Percentiles rank a stretch among this genome's conserved stretches.
Conservation (phyloP, 805 yeast species). For the Lipomyces sp. region DNA sequence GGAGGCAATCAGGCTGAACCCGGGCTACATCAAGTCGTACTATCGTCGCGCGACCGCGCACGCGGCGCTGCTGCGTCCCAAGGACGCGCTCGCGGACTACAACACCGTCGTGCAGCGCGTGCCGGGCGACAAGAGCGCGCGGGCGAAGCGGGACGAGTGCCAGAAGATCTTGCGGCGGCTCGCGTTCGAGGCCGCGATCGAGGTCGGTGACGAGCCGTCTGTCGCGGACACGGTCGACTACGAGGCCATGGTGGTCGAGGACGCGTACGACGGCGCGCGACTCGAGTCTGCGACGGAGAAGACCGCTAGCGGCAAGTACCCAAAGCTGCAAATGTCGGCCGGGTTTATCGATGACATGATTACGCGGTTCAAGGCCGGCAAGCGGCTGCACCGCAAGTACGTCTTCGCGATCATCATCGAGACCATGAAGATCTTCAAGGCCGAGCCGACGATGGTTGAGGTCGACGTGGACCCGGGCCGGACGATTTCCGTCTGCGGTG, state of each 20-base stretch:
- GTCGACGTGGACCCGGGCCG: constrained; percentile 43
- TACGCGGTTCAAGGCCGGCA: constrained; percentile 67
- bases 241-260: constrained; percentile 47
- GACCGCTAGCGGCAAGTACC: constrained; percentile 32
- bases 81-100: constrained; percentile 69
- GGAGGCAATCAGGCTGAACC: constrained; percentile 63
- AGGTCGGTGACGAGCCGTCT: constrained; percentile 59
- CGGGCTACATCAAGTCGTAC: constrained; percentile 69
- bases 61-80: constrained; percentile 71
- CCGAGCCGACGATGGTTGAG: constrained; percentile 76
- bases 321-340: constrained; percentile 41
- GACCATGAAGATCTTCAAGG: constrained; percentile 58
- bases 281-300: constrained; percentile 38
- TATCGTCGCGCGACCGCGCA: constrained; percentile 83
- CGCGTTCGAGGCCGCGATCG: constrained; percentile 84
- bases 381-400: constrained; percentile 72
- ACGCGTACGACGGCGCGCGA: constrained; percentile 56
- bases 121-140: constrained; percentile 69
- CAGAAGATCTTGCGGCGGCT: constrained; percentile 62
- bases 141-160: constrained; percentile 59
- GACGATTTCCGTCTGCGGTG: constrained; percentile 83
- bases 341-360: constrained; percentile 65
- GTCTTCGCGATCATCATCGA: constrained; percentile 77
- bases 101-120: constrained; percentile 56
- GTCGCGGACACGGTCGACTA: constrained; percentile 49